phyloP scores from a whole-genome alignment of 768 basidiomycete species.

The Asterophora lycoperdoides region DNA sequence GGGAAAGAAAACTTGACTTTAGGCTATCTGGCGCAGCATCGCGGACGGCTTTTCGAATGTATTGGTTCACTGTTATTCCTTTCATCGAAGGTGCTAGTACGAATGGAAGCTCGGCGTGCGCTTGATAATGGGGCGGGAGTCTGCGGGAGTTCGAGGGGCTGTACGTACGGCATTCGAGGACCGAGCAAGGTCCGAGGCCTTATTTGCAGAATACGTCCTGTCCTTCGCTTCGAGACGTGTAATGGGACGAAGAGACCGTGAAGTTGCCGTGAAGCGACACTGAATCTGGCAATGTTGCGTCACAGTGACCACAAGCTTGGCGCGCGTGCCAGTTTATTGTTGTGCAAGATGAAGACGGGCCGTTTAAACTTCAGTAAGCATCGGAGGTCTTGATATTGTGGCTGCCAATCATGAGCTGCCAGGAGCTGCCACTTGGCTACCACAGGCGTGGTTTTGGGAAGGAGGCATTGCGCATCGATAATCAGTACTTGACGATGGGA shows the following conservation, averaged over 20 bases:
- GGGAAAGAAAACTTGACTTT: conserved; percentile 2
- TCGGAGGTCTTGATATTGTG: neutral
- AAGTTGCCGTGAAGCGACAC: conserved; percentile 2
- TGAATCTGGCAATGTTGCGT: conserved; percentile 2
- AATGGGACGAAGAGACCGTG: conserved; percentile 2
- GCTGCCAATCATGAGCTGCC: conserved; percentile 12
- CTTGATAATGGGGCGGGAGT: conserved; percentile 6
- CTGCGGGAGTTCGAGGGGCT: neutral
- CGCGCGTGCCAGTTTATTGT: neutral
- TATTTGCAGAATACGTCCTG: neutral
- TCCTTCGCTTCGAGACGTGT: conserved; percentile 5
- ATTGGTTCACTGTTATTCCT: neutral
- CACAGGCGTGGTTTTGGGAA: neutral
- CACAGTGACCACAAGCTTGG: conserved; percentile 2
- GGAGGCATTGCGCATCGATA: neutral
- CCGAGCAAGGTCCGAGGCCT: conserved; percentile 15
- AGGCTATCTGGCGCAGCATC: conserved; percentile 12
- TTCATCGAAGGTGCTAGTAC: neutral
- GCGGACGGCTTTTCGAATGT: conserved; percentile 5
- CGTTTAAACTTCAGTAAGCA: neutral
- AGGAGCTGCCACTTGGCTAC: no score
- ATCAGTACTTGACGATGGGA: neutral
- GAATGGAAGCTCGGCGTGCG: conserved; percentile 4
- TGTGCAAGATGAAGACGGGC: neutral
- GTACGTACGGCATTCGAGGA: conserved; percentile 1